Conservation (phyloP, 441 rosid species). For the Populus trichocarpa region DNA sequence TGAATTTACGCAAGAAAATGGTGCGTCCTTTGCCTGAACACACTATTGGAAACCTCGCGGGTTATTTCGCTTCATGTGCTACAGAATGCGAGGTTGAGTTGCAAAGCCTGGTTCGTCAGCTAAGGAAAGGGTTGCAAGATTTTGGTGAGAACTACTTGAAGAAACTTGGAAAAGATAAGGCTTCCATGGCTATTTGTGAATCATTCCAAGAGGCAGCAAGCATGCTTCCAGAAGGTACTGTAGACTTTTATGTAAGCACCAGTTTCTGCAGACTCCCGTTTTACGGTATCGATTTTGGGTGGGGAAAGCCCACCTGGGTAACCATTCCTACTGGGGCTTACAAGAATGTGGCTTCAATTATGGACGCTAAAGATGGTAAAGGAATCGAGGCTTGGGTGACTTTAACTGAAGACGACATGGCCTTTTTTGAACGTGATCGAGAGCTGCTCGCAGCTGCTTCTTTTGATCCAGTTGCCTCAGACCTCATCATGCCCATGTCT, state of each 20-base stretch:
- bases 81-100: constrained; percentile 5
- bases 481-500: background rate
- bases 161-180: constrained; percentile 13
- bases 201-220: background rate
- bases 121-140: constrained; percentile 21
- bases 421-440: constrained; percentile 15
- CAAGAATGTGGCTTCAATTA: constrained; percentile 15
- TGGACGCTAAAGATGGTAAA: constrained; percentile 35
- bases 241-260: constrained; percentile 19
- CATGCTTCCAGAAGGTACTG: background rate
- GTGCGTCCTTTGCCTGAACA: constrained; percentile 19
- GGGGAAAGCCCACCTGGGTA: constrained; percentile 40
- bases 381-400: constrained; percentile 48
- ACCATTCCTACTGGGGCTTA: background rate
- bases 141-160: constrained; percentile 6
- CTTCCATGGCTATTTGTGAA: constrained; percentile 4
- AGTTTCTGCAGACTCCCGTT: constrained; percentile 26
- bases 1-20: constrained; percentile 28
- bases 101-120: constrained; percentile 8
- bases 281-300: constrained; percentile 38
- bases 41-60: constrained; percentile 24
- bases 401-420: constrained; percentile 29
- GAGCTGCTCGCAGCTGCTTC: constrained; percentile 32
- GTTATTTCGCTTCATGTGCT: background rate
- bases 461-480: background rate